Percentiles rank a stretch among this genome's conserved stretches.
Conservation (phyloP, 2,329 filamentous ascomycete genomes). For the Botrytis hyacinthi region DNA sequence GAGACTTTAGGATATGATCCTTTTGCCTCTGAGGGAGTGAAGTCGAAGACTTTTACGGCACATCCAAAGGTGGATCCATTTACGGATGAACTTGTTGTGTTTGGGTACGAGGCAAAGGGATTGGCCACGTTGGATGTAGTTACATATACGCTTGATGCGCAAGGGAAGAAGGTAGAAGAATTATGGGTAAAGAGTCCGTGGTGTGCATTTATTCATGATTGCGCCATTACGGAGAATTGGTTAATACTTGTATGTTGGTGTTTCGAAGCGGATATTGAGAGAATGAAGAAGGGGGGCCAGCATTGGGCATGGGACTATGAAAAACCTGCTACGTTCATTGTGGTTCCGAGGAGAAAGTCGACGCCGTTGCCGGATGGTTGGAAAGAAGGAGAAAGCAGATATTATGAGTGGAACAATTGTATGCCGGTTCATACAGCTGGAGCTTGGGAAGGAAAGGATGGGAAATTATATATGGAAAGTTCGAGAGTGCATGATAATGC, state of each 20-base stretch:
- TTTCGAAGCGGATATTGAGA: slow-evolving; percentile 45
- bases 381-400: neutral
- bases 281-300: slow-evolving; percentile 46
- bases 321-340: slow-evolving; percentile 53
- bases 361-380: neutral
- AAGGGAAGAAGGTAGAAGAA: slow-evolving; percentile 46
- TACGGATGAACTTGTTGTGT: slow-evolving; percentile 51
- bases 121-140: slow-evolving; percentile 46
- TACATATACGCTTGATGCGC: slow-evolving; percentile 45
- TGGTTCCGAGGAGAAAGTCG: slow-evolving; percentile 49
- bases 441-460: slow-evolving; percentile 33
- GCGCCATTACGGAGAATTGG: slow-evolving; percentile 47
- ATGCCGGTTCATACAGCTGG: slow-evolving; percentile 40
- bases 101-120: slow-evolving; percentile 49
- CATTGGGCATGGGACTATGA: slow-evolving; percentile 52
- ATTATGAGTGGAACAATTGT: slow-evolving; percentile 11
- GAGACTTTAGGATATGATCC: slow-evolving; percentile 49
- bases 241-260: slow-evolving; percentile 20
- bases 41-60: slow-evolving; percentile 48
- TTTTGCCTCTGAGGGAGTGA: slow-evolving; percentile 47
- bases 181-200: slow-evolving; percentile 49
- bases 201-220: slow-evolving; percentile 52
- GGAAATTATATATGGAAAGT: slow-evolving; percentile 42
- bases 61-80: slow-evolving; percentile 52
- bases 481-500: slow-evolving; percentile 43